Base-by-base conservation (phyloP, 1,139 yeast species). In the Geotrichum reessii region DNA sequence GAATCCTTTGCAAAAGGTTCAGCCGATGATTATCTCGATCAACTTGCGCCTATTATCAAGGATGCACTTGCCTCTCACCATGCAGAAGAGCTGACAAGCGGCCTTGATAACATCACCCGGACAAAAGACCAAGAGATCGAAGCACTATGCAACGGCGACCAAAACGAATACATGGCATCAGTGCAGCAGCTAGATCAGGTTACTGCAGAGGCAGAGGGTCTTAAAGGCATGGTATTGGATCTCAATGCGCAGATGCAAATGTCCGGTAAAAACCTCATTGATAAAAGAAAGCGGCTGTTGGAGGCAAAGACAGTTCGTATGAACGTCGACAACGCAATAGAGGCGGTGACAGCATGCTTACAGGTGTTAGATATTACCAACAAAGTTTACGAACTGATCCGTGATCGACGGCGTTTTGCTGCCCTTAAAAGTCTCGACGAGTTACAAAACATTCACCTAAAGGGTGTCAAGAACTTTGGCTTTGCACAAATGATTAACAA, bases 331-430 rank as follows among this genome's bases (percentile, higher is more conserved):
- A 61, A 67, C 19, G 72, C 77, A 1, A 68, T 73, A 28, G 70
- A 69, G 31, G 74, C 77, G 0, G 73, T 76, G 7, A 64, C 69
- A 21, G 71, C 86, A 60, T 87, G 96, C 66, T 77, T 92, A 40
- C 92, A 87, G 64, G 93, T 92, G 11, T 77, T 93, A 62, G 96
- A 92, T 68, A 80, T 87, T 66, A 87, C 96, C 27, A 92, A 91
- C 71, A 87, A 85, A 67, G 89, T 91, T 57, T 91, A 90, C 69
- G 95, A 88, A 55, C 76, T 91, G 69, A 86, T 91, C 63, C 82
- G 83, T 62, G 83, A 81, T 63, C 83, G 85, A 66, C 86, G 86
- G 64, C 88, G 89, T 67, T 93, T 90, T 72, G 87, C 87, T 62
- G 97, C 98, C 0, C 80, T 93, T 65, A 90, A 90, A 69, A 82